phyloP scores from a whole-genome alignment of 257 asterid genomes.

The Linaria vulgaris region DNA sequence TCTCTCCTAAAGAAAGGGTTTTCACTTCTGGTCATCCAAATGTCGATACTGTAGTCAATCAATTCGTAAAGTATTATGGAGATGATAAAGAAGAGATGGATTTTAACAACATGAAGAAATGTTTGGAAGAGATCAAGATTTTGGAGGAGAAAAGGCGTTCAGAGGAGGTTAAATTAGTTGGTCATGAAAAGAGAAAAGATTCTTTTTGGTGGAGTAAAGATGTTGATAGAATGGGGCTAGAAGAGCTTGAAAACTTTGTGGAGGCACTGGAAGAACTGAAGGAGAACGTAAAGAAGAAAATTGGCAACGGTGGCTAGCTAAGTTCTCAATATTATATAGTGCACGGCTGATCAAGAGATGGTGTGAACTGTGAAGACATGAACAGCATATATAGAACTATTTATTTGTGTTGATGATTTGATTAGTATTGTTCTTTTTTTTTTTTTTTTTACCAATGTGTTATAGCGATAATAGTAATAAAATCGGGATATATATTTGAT shows the following conservation, averaged over 20 bases:
- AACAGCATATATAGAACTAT: no score
- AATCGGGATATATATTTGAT: no score
- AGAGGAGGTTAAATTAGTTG: not conserved
- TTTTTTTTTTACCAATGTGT: no score
- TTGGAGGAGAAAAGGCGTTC: slow-evolving; percentile 9
- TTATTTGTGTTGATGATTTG: no score
- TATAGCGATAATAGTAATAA: no score
- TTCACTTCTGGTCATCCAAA: slow-evolving; percentile 7
- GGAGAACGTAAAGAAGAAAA: not conserved
- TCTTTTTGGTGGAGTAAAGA: slow-evolving; percentile 5
- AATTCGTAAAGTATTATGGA: not conserved
- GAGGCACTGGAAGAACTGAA: slow-evolving; percentile 11
- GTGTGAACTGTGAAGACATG: no score
- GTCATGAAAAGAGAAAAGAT: not conserved
- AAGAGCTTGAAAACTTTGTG: slow-evolving; percentile 14
- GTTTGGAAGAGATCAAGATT: not conserved
- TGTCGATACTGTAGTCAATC: not conserved
- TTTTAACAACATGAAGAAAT: not conserved
- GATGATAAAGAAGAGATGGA: not conserved
- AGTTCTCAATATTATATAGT: no score
- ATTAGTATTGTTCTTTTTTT: no score
- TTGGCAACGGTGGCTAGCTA: not conserved
- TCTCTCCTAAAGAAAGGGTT: slow-evolving; percentile 15
- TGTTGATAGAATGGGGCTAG: slow-evolving; percentile 12
- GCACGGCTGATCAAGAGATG: no score